Evolutionary conservation across 495 filamentous ascomycete species (phyloP), one percentile per base, ranked within the genome.

Genomic region (Bathelium albidoporum): DNA sequence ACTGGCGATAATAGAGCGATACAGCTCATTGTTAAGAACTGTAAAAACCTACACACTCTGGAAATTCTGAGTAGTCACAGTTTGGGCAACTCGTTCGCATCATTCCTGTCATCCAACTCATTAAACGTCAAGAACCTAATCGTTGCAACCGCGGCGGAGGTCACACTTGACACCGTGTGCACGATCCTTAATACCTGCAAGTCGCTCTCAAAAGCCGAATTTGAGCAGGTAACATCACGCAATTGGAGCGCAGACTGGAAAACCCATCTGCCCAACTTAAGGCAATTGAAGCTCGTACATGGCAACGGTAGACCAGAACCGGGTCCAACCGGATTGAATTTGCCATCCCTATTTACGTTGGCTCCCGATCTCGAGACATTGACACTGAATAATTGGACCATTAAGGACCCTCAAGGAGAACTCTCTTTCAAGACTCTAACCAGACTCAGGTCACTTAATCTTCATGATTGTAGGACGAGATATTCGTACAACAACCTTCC

Each of bases 1-100:
- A 65, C 68, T 44, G 55, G 63, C 20, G 63, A 67, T 28, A 63
- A 63, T n/a, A 26, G 53, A 24, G n/a, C 64, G 14, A 22, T 43
- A 18, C 29, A 58, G 11, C 7, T 62, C 20, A 14, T 67, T 1
- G 16, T 14, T 20, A 52, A 12, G 29, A 32, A 1, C 18, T 18
- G 32, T 3, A 16, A 16, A 1, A 39, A 58, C 3, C 44, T 67
- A 20, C 55, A 63, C 28, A 32, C 49, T 11, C 20, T 67, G 9
- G 45, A 64, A 16, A 58, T 55, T 16, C 49, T 55, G 22, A 55
- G 49, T 24, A 55, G 49, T 16, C 9, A 9, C 10, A 55, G n/a
- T 20, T 10, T 55, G 16, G 49, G 49, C 22, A 9, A 20, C 24
- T 55, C 49, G 5, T 55, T 20, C 7, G 24, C 49, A 28, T 55